Evolutionary conservation across 495 filamentous ascomycete species (phyloP), one percentile per base, ranked within the genome.

Genomic region (Jackrogersella minutella): DNA sequence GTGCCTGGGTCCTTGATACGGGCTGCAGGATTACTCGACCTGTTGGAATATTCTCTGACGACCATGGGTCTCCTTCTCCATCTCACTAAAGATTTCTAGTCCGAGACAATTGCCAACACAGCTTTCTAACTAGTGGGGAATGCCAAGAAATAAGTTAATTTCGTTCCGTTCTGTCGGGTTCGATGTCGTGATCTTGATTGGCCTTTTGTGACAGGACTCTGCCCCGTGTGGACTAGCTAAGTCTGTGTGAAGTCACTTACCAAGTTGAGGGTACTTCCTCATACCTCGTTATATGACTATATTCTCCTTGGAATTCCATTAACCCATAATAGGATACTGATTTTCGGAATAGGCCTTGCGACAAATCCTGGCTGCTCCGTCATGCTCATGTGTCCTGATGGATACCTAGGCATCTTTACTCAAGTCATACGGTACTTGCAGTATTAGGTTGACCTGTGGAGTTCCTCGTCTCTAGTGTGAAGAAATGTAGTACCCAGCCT

Each of bases 141-240:
- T 30, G 66, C 66, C 61, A 69, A 69, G 66, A 61, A n/a, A 1
- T 10, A 24, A 54, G 61, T 62, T 69, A 62, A 69, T 69, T 61
- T 51, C 54, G 66, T 69, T 62, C 66, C 66, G 31, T 52, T 52
- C 26, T 65, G 61, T 69, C 66, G 66, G 66, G 66, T 62, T 54
- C 61, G 36, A 47, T 36, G 43, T 43, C n/a, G 43, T 26, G 58
- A 16, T 26, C 31, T 16, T 69, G 56, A 69, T 69, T 69, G 66
- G 66, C 34, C 49, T 36, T n/a, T 36, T 17, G 43, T 46, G 14
- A 40, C 33, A 56, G 56, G 57, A 62, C 24, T 43, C 44, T 49
- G 28, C 61, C 49, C 56, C 50, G 56, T 59, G 37, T 50, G 39
- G 39, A 36, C 60, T 61, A 40, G 58, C 47, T 31, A 34, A 40